Conservation (phyloP, 345 rosid genomes). For the Melaleuca quinquenervia region DNA sequence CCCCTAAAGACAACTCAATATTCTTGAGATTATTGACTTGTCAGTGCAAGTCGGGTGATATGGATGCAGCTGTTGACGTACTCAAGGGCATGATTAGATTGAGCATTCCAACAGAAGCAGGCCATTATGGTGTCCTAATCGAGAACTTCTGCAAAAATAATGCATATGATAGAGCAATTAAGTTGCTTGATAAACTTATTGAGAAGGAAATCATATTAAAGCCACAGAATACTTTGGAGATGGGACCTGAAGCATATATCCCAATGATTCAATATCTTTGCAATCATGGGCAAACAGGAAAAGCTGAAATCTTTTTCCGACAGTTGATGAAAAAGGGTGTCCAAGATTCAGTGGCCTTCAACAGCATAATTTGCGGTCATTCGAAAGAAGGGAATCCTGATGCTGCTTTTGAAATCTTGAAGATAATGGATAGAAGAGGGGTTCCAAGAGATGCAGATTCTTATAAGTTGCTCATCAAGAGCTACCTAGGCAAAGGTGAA, state of each 20-base stretch:
- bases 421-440: constrained; percentile 75
- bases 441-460: constrained; percentile 64
- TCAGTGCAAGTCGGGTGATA: constrained; percentile 53
- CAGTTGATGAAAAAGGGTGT: constrained; percentile 86
- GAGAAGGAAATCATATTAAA: constrained; percentile 71
- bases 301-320: constrained; percentile 78
- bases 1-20: constrained; percentile 65
- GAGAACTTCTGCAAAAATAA: constrained; percentile 67
- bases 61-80: constrained; percentile 65
- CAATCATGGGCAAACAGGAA: constrained; percentile 53
- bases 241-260: constrained; percentile 59
- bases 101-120: constrained; percentile 69
- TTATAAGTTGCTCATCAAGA: constrained; percentile 61
- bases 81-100: constrained; percentile 72
- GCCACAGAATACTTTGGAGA: constrained; percentile 53
- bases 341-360: constrained; percentile 56
- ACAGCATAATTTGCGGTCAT: constrained; percentile 65
- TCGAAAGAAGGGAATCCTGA: constrained; percentile 78
- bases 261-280: constrained; percentile 61
- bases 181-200: constrained; percentile 59
- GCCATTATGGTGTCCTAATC: constrained; percentile 72
- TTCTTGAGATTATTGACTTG: constrained; percentile 52
- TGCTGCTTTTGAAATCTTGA: constrained; percentile 68
- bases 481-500: constrained; percentile 87
- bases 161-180: constrained; percentile 53